Evolutionary conservation across 345 rosid species (phyloP), one percentile per base, ranked within the genome.

Genomic region (Euclidium syriacum): DNA sequence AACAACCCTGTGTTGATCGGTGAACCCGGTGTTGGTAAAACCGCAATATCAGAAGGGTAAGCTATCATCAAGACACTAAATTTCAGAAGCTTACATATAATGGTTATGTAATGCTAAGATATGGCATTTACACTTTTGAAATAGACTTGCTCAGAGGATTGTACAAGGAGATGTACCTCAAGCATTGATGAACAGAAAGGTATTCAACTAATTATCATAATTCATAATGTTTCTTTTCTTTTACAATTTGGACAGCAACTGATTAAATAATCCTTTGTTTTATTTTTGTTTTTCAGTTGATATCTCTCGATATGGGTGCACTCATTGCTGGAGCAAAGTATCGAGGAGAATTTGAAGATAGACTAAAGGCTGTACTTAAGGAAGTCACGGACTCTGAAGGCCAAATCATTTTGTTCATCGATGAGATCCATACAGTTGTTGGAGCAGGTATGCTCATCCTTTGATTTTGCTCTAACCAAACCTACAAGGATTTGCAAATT

Each of bases 11-110:
- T 95, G 65, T 81, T 90, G 52, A 95, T 95, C 32, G 97, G 97
- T 75, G 99, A 95, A 73, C 97, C 97, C 4, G 99, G 99, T 51
- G 99, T 90, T 52, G 99, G 99, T 35, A 95, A 95, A 83, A 90
- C 99, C 70, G 99, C 99, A 50, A 88, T 95, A 35, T 90, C 99
- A 32, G 97, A 95, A 75, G 99, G 99, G 99, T 94, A 76, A 77
- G 74, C 9, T 12, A 12, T 64, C 38, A 20, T 43, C 26, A 35
- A 15, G 24, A 7, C 10, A 25, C 43, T 47, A 7, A 19, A 27
- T 19, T 52, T 40, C 10, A 43, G 23, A 49, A 29, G 41, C 20
- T 50, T 46, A 5, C n/a, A 20, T 4, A 12, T 47, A n/a, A 6
- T 39, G n/a, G 32, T 3, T 58, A 25, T 58, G 54, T 24, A 2